A percentile compares a stretch with the other conserved stretches of the same genome.
Evolutionary conservation across 805 yeast species (phyloP).

Genomic region (Sugiyamaella marilandica): DNA sequence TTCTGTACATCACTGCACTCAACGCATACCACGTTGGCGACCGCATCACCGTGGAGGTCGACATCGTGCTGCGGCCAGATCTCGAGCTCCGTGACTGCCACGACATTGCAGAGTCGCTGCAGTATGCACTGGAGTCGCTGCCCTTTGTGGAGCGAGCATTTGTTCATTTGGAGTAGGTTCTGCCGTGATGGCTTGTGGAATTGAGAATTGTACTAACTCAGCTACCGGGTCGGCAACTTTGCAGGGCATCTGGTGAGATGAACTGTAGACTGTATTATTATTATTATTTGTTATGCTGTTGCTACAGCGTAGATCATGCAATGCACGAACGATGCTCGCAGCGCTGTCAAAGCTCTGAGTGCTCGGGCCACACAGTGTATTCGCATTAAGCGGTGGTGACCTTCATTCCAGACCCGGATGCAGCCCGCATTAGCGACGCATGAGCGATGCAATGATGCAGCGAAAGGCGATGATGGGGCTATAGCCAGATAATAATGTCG

Average conservation of each 20-base stretch:
- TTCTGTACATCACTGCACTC: slow-evolving; percentile 58
- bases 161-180: slow-evolving; percentile 62
- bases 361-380: too few species aligned
- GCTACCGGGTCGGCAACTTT: slow-evolving; percentile 35
- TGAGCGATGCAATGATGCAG: too few species aligned
- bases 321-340: too few species aligned
- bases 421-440: too few species aligned
- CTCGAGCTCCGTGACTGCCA: slow-evolving; percentile 62
- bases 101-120: slow-evolving; percentile 76
- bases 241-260: slow-evolving; percentile 32
- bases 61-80: slow-evolving; percentile 51
- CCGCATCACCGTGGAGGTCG: slow-evolving; percentile 69
- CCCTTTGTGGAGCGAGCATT: slow-evolving; percentile 77
- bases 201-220: not conserved
- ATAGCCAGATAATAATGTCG: too few species aligned
- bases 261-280: not conserved
- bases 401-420: too few species aligned
- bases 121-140: slow-evolving; percentile 71
- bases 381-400: too few species aligned
- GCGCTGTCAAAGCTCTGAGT: too few species aligned
- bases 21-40: slow-evolving; percentile 79
- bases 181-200: too few species aligned
- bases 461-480: too few species aligned
- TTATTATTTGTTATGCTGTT: too few species aligned
- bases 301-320: too few species aligned